Evolutionary conservation across 2,329 filamentous ascomycete species (phyloP), one percentile per base, ranked within the genome.

Genomic region (Fusarium torreyae): DNA sequence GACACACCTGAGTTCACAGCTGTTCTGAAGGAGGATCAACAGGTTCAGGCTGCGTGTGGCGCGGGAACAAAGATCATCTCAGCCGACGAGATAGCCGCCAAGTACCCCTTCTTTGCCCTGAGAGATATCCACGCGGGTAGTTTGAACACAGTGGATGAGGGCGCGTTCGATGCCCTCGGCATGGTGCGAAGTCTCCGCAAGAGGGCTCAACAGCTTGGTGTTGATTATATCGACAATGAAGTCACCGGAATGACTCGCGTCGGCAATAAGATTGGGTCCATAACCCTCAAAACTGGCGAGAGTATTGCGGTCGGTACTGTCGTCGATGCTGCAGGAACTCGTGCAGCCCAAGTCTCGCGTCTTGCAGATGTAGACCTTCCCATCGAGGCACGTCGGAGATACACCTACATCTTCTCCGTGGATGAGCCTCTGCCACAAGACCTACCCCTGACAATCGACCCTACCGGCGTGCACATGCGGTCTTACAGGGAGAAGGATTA

Each of bases 401-500:
- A 59, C 17, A 66, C 63, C 1, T 64, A 39, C 10, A 66, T 66
- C 33, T 52, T 66, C 20, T 64, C 63, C 1, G 54, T 66, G 6
- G 40, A 64, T 13, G 63, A 64, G 9, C 50, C 59, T 10, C 36
- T 64, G 13, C n/a, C 44, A 1, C 54, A 60, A 52, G 60, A 66
- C 13, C 33, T 66, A 2, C 60, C 60, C 8, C 59, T 66, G 8
- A 60, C 54, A 1, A 60, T 66, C 13, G 49, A 66, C 24, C 60
- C 59, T 15, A 64, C 42, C 9, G 63, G 63, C 5, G 54, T 66
- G 15, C 63, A 64, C 5, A 64, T 64, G 63, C 45, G 54, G 15
- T 66, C 63, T 5, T 66, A 60, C 14, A 5, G 54, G 11, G 26
- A 48, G 22, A 60, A 52, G 1, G 60, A 66, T 14, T 66, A 60